A percentile compares a stretch with the other conserved stretches of the same genome.
These are phyloP conservation scores for Pseudopyrenochaeta lycopersici DNA, from an alignment of 2,329 filamentous ascomycete genomes.

Conservation along the genomic window DNA sequence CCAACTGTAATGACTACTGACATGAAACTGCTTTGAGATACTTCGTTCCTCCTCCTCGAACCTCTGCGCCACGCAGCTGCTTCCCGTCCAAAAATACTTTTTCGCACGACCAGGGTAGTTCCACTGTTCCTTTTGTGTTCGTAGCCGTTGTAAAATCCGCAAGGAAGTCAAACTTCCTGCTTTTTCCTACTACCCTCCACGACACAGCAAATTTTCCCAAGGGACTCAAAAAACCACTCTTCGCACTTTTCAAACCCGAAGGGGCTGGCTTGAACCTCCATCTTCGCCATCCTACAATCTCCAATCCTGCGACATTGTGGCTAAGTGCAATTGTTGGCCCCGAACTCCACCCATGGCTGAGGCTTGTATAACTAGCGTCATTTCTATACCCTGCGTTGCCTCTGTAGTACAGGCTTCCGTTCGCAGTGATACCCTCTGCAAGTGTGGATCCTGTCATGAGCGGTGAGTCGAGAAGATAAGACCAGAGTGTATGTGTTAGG, in stretches of 20 bases:
- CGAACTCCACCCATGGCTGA: conserved; percentile 48
- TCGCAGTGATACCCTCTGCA: conserved; percentile 48
- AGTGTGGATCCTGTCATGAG: conserved; percentile 50
- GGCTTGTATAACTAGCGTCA: conserved; percentile 46
- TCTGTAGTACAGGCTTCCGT: conserved; percentile 49
- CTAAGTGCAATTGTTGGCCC: conserved; percentile 29
- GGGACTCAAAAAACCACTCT: conserved; percentile 25
- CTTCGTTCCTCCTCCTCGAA: not conserved
- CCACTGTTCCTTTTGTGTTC: not conserved
- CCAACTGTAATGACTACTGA: not conserved
- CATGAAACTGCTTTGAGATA: not conserved
- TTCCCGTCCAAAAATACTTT: not conserved
- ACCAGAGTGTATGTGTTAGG: conserved; percentile 42
- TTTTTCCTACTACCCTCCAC: not conserved
- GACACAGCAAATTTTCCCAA: conserved; percentile 19
- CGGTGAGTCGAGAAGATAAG: conserved; percentile 34
- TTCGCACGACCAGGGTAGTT: not conserved
- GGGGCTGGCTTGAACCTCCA: conserved; percentile 39
- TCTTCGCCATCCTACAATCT: conserved; percentile 17
- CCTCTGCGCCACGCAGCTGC: not conserved
- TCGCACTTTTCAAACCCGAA: conserved; percentile 22
- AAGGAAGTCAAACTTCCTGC: not conserved
- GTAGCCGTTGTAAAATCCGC: not conserved
- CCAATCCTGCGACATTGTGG: conserved; percentile 17
- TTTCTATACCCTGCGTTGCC: conserved; percentile 40